Conservation (phyloP, 495 filamentous ascomycete genomes). For the Penicillium roqueforti region DNA sequence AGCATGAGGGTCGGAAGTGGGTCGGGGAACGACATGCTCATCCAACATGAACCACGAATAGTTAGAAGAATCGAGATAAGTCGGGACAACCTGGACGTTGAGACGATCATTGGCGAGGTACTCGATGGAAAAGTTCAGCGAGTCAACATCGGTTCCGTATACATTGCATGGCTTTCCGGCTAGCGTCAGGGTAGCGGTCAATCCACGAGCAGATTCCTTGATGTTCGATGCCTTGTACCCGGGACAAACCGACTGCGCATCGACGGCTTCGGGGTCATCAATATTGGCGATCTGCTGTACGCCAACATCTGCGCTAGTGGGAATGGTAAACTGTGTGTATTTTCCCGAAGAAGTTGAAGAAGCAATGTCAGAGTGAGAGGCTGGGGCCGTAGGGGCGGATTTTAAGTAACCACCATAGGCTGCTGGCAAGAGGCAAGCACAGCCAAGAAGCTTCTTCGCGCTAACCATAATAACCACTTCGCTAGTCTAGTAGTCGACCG, state of each 20-base stretch:
- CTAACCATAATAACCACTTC: conserved; percentile 25
- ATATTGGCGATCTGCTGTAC: conserved; percentile 62
- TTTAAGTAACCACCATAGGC: conserved; percentile 26
- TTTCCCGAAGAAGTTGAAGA: background rate
- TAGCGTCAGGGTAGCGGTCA: conserved; percentile 50
- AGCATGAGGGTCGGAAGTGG: conserved; percentile 42
- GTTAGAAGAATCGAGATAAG: conserved; percentile 59
- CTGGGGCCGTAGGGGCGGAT: conserved; percentile 7
- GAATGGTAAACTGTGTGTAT: conserved; percentile 51
- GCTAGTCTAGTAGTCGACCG: conserved; percentile 1
- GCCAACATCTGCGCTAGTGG: conserved; percentile 53
- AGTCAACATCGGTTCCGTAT: conserved; percentile 60
- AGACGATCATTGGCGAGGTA: conserved; percentile 54
- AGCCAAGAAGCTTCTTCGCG: conserved; percentile 23
- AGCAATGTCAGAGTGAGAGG: conserved; percentile 1
- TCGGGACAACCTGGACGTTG: conserved; percentile 54
- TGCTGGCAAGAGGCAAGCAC: conserved; percentile 27
- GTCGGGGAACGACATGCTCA: conserved; percentile 57
- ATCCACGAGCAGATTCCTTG: conserved; percentile 38
- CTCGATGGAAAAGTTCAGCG: conserved; percentile 50
- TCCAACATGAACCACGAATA: conserved; percentile 64
- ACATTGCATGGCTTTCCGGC: conserved; percentile 57
- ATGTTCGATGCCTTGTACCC: conserved; percentile 57
- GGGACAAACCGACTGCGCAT: conserved; percentile 65
- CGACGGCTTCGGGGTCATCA: conserved; percentile 63